These are phyloP conservation scores for Oryza punctata DNA, from an alignment of 176 grass and related monocot species.

Conservation along the genomic window DNA sequence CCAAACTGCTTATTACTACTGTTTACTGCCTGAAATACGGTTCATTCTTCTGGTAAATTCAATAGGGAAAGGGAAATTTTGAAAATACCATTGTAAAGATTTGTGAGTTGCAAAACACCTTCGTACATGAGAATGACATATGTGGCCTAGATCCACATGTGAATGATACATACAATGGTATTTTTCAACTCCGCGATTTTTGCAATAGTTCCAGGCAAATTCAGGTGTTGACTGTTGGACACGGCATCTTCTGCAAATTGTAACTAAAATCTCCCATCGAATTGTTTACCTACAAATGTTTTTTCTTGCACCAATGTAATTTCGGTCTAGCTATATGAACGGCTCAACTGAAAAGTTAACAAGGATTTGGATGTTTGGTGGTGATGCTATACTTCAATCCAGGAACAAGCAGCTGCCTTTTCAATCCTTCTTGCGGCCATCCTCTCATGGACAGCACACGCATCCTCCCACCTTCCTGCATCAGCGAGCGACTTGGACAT, in stretches of 20 bases:
- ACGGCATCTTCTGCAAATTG: not conserved
- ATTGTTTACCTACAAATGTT: not conserved
- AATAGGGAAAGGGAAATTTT: no score
- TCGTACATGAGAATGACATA: no score
- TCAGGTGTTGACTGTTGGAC: not conserved
- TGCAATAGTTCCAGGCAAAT: not conserved
- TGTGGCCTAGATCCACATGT: no score
- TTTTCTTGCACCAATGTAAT: not conserved
- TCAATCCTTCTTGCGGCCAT: constrained; percentile 35
- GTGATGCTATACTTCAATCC: constrained; percentile 32
- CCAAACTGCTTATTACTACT: no score
- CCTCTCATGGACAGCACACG: constrained; percentile 40
- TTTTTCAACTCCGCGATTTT: no score
- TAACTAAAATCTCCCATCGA: not conserved
- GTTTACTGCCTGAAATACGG: no score
- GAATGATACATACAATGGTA: no score
- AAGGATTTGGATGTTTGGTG: no score
- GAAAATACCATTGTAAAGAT: no score
- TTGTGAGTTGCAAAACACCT: no score
- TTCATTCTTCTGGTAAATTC: no score
- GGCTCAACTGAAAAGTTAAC: not conserved
- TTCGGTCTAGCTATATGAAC: no score
- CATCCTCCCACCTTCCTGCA: constrained; percentile 53
- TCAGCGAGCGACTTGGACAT: constrained; percentile 49
- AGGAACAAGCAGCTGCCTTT: constrained; percentile 36